These are phyloP conservation scores for Marchantia polymorpha DNA, from an alignment of 225 moss, liverwort and hornwort genomes.

Conservation along the genomic window DNA sequence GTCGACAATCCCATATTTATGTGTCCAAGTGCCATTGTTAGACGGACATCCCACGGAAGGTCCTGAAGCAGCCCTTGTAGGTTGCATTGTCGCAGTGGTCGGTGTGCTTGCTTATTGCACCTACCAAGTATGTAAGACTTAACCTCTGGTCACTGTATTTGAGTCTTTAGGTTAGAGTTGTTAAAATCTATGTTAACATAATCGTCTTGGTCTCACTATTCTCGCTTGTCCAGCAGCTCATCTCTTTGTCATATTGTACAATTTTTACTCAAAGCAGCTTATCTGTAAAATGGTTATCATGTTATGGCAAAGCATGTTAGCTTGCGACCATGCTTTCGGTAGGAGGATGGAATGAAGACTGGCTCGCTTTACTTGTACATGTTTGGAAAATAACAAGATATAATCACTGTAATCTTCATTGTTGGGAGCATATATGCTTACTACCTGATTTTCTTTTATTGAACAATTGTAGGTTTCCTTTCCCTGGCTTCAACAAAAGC, in stretches of 20 bases:
- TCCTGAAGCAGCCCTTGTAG: conserved; percentile 67
- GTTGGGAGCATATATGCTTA: not conserved
- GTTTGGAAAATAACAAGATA: not conserved
- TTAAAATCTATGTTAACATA: not conserved
- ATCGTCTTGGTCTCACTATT: not conserved
- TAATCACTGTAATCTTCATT: not conserved
- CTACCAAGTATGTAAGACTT: conserved; percentile 59
- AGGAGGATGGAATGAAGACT: not conserved
- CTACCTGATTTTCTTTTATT: not conserved
- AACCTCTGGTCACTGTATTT: not conserved
- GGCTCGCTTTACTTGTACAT: not conserved
- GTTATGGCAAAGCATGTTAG: too few species aligned
- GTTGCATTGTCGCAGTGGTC: conserved; percentile 53
- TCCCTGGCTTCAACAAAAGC: conserved; percentile 93
- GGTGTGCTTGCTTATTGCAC: conserved; percentile 69
- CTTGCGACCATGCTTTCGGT: too few species aligned
- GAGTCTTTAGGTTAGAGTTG: not conserved
- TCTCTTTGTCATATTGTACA: not conserved
- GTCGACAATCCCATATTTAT: conserved; percentile 76
- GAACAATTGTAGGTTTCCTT: conserved; percentile 58
- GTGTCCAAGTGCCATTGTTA: conserved; percentile 78
- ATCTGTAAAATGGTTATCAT: too few species aligned
- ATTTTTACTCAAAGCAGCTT: too few species aligned
- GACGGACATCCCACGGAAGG: conserved; percentile 78
- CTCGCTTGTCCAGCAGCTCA: too few species aligned